Evolutionary conservation across 1,284 basidiomycete species (phyloP), one percentile per base, ranked within the genome.

Genomic region (Tilletia walkeri): DNA sequence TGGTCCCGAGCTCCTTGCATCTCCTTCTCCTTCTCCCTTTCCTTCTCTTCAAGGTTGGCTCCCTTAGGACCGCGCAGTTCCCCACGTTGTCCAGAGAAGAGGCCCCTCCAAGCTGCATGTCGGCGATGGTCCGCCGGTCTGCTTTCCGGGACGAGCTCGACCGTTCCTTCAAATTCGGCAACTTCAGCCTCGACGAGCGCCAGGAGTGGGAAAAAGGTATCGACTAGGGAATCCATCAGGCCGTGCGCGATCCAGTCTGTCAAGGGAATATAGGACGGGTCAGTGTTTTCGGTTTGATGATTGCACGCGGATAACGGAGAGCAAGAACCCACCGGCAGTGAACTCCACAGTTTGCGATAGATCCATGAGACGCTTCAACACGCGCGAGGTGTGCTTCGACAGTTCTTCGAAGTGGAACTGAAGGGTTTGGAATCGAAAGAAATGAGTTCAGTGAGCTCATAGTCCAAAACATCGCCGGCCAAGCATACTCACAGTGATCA

Each of bases 321-420:
- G 38, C 20, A 5, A 9, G 6, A 4, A 67, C 65, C 30, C 34
- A 65, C 39, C 93, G 92, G 80, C 39, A 24, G 69, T 77, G 65
- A 75, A 69, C 65, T 82, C 75, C 56, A 77, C 75, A 4, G 78
- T 74, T 10, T 75, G 71, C 0, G 72, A 73, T 18, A 76, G 71
- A 70, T 81, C 69, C 87, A 88, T 80, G n/a, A 84, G 78, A 87
- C 90, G 89, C 76, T 89, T 89, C 47, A 90, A 87, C 1, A 97
- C 91, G 20, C 90, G 89, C 73, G 92, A 88, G 1, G 89, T 89
- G 82, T 98, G 94, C 81, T 94, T 93, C 69, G 90, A 89, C 66
- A 96, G 90, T 79, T 97, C 93, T 67, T 92, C 92, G 80, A 92
- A 96, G 84, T 96, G 93, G 83, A 98, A 97, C 92, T 94, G 75